phyloP scores from a whole-genome alignment of 176 grass and related monocot genomes.

The Carex littledalei region DNA sequence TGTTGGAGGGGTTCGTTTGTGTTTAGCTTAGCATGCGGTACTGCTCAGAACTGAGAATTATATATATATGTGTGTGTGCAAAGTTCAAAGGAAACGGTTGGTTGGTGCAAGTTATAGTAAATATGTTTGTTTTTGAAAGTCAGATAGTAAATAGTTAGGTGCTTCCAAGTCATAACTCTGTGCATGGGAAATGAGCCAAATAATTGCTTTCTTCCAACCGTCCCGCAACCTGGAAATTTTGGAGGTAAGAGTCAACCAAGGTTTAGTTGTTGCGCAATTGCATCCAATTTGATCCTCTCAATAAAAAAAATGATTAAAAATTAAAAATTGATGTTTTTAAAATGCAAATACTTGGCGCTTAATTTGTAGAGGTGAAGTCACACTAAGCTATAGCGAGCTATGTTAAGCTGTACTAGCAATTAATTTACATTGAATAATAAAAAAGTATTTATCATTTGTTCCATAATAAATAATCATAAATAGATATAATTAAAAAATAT shows the following conservation, averaged over 20 bases:
- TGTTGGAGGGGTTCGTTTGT: neutral
- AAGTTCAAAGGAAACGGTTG: neutral
- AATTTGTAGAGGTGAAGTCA: too few relatives aligned
- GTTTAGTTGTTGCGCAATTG: neutral
- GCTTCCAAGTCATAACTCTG: neutral
- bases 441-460: too few relatives aligned
- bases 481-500: too few relatives aligned
- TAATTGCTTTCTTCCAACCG: neutral
- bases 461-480: too few relatives aligned
- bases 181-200: constrained; percentile 1
- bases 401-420: too few relatives aligned
- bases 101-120: neutral
- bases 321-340: neutral
- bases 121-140: neutral
- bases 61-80: neutral
- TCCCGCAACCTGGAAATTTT: neutral
- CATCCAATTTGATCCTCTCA: neutral
- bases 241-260: neutral
- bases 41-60: too few relatives aligned
- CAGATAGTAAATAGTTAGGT: neutral
- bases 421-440: too few relatives aligned
- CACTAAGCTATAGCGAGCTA: too few relatives aligned
- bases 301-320: too few relatives aligned
- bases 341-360: too few relatives aligned
- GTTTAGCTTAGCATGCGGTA: neutral